A percentile compares a stretch with the other conserved stretches of the same genome.
Conservation (phyloP, 495 filamentous ascomycete species). For the Entonaema liquescens region DNA sequence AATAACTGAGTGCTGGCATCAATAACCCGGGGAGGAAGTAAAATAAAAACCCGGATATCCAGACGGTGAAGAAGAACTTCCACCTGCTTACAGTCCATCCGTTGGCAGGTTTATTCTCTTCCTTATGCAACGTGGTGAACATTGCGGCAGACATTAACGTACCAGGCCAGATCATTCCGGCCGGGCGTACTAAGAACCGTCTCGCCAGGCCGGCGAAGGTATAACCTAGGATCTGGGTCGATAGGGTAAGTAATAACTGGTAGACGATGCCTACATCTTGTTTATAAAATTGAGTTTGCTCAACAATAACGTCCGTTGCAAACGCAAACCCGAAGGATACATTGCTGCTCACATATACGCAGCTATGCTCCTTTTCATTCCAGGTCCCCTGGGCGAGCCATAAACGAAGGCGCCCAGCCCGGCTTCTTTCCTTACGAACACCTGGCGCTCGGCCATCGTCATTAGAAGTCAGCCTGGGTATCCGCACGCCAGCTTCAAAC, state of each 20-base stretch:
- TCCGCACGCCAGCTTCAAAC: slow-evolving; percentile 63
- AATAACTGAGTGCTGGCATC: slow-evolving; percentile 87
- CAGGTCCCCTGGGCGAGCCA: slow-evolving; percentile 83
- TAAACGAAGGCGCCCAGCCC: slow-evolving; percentile 60
- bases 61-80: slow-evolving; percentile 82
- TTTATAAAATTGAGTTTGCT: slow-evolving; percentile 87
- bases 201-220: slow-evolving; percentile 81
- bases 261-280: slow-evolving; percentile 78
- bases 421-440: slow-evolving; percentile 40
- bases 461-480: slow-evolving; percentile 7
- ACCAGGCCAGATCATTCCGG: slow-evolving; percentile 92
- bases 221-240: slow-evolving; percentile 86
- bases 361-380: slow-evolving; percentile 89
- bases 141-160: slow-evolving; percentile 88
- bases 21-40: slow-evolving; percentile 89
- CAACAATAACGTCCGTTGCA: slow-evolving; percentile 84
- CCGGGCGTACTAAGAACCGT: slow-evolving; percentile 81
- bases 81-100: slow-evolving; percentile 84
- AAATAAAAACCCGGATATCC: slow-evolving; percentile 70
- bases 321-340: slow-evolving; percentile 92
- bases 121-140: slow-evolving; percentile 85
- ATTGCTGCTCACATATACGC: slow-evolving; percentile 88
- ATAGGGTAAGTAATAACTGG: slow-evolving; percentile 81
- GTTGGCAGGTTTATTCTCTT: slow-evolving; percentile 79
- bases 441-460: slow-evolving; percentile 27